Percentiles rank a stretch among this genome's conserved stretches.
phyloP scores from a whole-genome alignment of 805 yeast species.

The Suhomyces tanzawaensis region DNA sequence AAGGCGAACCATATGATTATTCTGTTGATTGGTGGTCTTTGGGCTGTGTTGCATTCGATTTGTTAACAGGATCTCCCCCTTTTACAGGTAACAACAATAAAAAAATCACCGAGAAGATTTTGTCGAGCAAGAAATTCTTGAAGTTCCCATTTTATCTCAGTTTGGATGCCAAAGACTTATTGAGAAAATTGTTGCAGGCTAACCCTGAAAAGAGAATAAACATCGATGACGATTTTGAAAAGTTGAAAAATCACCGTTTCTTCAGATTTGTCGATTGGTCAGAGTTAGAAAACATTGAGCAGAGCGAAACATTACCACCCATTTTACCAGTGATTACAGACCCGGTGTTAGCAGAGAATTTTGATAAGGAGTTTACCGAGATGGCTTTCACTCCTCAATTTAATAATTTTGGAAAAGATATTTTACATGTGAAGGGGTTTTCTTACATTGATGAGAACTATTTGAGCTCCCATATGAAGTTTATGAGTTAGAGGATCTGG shows the following conservation, averaged over 20 bases:
- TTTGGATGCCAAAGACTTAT: conserved; percentile 41
- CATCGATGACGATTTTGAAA: conserved; percentile 35
- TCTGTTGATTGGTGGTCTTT: conserved; percentile 49
- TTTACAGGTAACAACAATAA: conserved; percentile 43
- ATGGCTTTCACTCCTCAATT: conserved; percentile 35
- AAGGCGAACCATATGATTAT: conserved; percentile 40
- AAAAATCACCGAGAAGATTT: conserved; percentile 38
- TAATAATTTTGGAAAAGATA: conserved; percentile 19
- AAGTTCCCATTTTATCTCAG: conserved; percentile 41
- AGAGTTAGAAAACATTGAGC: conserved; percentile 25
- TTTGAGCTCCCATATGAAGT: no score
- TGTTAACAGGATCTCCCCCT: conserved; percentile 45
- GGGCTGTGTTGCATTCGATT: conserved; percentile 44
- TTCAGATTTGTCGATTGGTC: conserved; percentile 40
- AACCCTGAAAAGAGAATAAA: conserved; percentile 37
- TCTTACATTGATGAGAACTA: conserved; percentile 41
- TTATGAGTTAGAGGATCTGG: background rate
- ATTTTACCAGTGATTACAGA: conserved; percentile 44
- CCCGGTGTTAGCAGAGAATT: conserved; percentile 45
- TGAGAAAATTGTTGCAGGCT: conserved; percentile 35
- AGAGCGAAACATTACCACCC: conserved; percentile 31
- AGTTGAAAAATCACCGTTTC: conserved; percentile 36
- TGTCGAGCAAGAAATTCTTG: conserved; percentile 29
- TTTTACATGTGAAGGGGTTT: conserved; percentile 41
- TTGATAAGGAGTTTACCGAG: conserved; percentile 41